Conservation (phyloP, 2,329 filamentous ascomycete genomes). For the Colletotrichum lini region DNA sequence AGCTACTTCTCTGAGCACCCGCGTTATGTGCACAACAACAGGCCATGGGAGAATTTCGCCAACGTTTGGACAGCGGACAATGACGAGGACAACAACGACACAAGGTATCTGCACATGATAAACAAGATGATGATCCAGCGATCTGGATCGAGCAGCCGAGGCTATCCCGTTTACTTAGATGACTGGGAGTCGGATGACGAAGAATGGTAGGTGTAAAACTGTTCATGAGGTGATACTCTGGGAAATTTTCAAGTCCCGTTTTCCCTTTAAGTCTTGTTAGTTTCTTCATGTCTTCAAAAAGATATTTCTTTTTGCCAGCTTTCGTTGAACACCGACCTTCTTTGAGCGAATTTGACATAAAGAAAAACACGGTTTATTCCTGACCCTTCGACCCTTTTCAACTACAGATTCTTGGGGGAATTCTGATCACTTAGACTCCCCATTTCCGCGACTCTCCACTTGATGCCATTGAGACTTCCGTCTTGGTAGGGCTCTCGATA, state of each 20-base stretch:
- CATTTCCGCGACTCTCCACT: background rate
- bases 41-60: constrained; percentile 2
- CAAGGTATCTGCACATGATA: background rate
- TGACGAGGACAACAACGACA: background rate
- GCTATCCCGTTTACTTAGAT: background rate
- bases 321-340: background rate
- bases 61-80: constrained; percentile 14
- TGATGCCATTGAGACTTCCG: background rate
- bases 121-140: constrained; percentile 2
- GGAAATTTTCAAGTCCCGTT: background rate
- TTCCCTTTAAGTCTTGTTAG: background rate
- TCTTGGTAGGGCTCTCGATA: background rate
- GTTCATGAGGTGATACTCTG: background rate
- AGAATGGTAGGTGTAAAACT: too few species aligned
- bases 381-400: background rate
- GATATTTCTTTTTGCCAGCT: background rate
- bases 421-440: background rate
- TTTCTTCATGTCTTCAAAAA: too few species aligned
- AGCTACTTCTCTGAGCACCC: constrained; percentile 26
- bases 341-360: background rate
- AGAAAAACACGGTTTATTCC: background rate
- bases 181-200: background rate
- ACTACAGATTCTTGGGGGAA: background rate
- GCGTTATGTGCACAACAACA: constrained; percentile 11
- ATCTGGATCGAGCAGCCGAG: background rate